Evolutionary conservation across 306 rosid genomes (phyloP), one percentile per base, ranked within the genome.

Genomic region (Mimosa pudica): DNA sequence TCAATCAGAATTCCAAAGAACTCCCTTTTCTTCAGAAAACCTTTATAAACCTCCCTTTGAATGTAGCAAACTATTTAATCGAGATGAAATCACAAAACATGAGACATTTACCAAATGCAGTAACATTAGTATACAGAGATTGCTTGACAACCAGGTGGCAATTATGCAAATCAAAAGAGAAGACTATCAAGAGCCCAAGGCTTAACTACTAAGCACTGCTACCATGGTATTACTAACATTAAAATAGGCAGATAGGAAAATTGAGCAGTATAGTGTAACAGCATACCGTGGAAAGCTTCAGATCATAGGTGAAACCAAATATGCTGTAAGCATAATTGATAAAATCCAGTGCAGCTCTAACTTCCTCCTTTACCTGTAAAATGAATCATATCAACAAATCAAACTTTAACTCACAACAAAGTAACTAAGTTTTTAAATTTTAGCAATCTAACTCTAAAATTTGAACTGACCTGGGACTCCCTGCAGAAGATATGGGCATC

Each of bases 401-500:
- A 60, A 46, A 78, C 49, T 45, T 60, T 24, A 54, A 76, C 49
- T 60, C 57, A 18, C 36, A 54, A 72, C 64, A 70, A 70, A 73
- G 42, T 38, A 38, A 42, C 33, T 14, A 1, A 61, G 4, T 38
- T 38, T 38, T 38, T 42, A 77, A 10, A 74, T 36, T 73, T 49
- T 36, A 36, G 51, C 6, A 41, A 51, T 47, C 65, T 60, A 30
- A 13, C 54, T 79, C 73, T 63, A 63, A 60, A 78, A 79, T 48
- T 81, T 47, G 24, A 74, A 77, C 87, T 63, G 77, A 94, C 98
- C 92, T 94, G 98, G 60, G 97, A 92, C 82, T 91, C 96, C 89
- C 89, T 88, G 84, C 98, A 94, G 88, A 94, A 94, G 82, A 94
- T 94, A 79, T 94, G 98, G 71, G 98, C 97, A 87, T 94, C 98